Base-by-base conservation (phyloP, 345 rosid genomes). In the Brassica juncea region DNA sequence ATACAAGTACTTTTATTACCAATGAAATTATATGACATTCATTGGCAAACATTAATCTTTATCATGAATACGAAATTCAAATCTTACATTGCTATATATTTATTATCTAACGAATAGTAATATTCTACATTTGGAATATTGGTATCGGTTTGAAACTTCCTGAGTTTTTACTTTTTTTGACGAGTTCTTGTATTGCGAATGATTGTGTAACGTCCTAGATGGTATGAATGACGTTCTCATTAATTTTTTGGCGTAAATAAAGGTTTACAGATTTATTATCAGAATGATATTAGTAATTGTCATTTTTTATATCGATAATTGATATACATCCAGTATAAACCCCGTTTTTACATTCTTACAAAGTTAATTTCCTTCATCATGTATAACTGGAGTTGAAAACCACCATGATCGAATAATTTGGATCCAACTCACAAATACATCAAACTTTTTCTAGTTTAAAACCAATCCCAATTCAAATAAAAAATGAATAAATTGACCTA, bases 1-100 rank as follows among this genome's bases (percentile, higher is more conserved):
- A 9, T 63, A 74, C 0, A 25, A 60, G 42, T 59, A 32, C 12
- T 9, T 80, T 63, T 70, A 49, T 49, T 2, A 47, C 64, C 67
- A 47, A 35, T 27, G 14, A 35, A 35, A 61, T 52, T 52, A 52
- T 23, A 35, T 69, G 54, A 49, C 62, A 32, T 61, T 73, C 70
- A 49, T 73, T 27, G 35, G 23, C 73, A 49, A 60, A 6, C 70
- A 15, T 31, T 6, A 14, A n/a, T 31, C 61, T 37, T 65, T 49
- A 11, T 52, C 10, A 30, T 55, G 47, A 71, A 52, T 52, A 52
- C 21, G 58, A 16, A 54, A 54, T 16, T 16, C 10, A 16, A 6
- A 54, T 54, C 60, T 54, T 54, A 54, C 10, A 54, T 54, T 15
- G 60, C 8, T n/a, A 54, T 16, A 16, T 6, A 16, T 16, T 16